Evolutionary conservation across 192 early-diverging fungal genomes (phyloP), one percentile per base, ranked within the genome.

Genomic region (Cetraspora pellucida): DNA sequence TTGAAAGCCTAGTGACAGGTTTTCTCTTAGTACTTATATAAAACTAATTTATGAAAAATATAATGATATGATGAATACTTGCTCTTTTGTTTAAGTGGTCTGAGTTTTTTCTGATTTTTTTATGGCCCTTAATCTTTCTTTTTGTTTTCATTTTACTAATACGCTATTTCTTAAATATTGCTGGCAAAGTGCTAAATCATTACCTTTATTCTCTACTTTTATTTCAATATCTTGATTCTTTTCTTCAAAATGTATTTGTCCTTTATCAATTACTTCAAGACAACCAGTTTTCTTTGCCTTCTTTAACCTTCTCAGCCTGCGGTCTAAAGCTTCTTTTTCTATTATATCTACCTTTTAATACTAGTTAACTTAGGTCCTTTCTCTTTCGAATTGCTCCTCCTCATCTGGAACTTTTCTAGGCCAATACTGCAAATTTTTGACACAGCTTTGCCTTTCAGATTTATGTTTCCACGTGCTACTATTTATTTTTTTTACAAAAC

Each of bases 331-430:
- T 30, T 83, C 86, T 25, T 77, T 23, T 45, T 86, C 85, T 25
- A 84, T 78, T 47, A 89, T 83, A 19, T 84, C 72, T 9, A 85
- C 72, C 47, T 86, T 81, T 60, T 86, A 19, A 85, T 78, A 13
- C 74, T 72, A n/a, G 78, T 86, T 25, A 80, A 83, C 77, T 59
- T 86, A 82, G 27, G 27, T 63, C 79, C 68, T 67, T 30, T 70
- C 52, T 75, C 60, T 59, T 77, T 79, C n/a, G 52, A 70, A 63
- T 74, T 50, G 37, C 66, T 84, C 78, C 37, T 84, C 78, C n/a
- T 87, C 84, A 54, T 87, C 85, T n/a, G 89, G 89, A 2, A 81
- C 88, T 64, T 86, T 77, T 45, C 89, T 88, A 10, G 87, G 87
- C 52, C 89, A 74, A 43, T 90, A 90, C 2, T 87, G 85, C 30